Conservation (phyloP, 495 filamentous ascomycete species). For the Penicillium tannophilum region DNA sequence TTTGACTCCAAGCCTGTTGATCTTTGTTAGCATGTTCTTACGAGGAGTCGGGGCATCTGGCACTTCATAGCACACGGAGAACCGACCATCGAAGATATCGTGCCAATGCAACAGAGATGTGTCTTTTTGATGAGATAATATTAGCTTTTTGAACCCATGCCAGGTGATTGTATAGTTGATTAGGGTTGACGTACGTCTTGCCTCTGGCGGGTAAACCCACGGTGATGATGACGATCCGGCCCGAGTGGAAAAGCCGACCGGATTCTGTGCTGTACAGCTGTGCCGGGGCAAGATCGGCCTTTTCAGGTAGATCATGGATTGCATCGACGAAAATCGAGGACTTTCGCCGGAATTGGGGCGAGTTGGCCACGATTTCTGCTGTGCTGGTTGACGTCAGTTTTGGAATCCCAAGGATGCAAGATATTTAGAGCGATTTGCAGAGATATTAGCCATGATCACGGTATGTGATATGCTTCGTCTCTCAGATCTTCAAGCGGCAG, state of each 20-base stretch:
- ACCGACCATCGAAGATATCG: constrained; percentile 91
- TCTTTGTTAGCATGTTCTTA: constrained; percentile 6
- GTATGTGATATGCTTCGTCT: background rate
- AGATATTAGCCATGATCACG: too few species aligned
- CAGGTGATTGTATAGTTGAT: background rate
- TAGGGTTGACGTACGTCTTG: constrained; percentile 72
- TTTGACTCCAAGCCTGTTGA: constrained; percentile 87
- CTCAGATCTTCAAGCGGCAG: background rate
- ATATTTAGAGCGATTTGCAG: background rate
- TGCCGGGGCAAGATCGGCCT: constrained; percentile 85
- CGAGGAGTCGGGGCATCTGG: background rate
- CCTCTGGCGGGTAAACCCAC: constrained; percentile 95
- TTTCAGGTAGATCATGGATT: constrained; percentile 89
- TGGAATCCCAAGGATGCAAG: background rate
- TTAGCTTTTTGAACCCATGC: constrained; percentile 11
- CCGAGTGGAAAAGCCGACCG: constrained; percentile 94
- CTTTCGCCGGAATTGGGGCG: constrained; percentile 78
- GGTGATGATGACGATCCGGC: constrained; percentile 94
- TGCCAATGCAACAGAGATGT: constrained; percentile 92
- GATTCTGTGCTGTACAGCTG: constrained; percentile 98
- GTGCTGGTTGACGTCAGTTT: constrained; percentile 49
- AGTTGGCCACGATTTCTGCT: constrained; percentile 84
- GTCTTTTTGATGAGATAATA: constrained; percentile 48
- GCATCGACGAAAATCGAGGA: constrained; percentile 97
- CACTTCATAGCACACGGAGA: background rate